phyloP scores from a whole-genome alignment of 2,329 filamentous ascomycete species.

The Apiospora rasikravindrae region DNA sequence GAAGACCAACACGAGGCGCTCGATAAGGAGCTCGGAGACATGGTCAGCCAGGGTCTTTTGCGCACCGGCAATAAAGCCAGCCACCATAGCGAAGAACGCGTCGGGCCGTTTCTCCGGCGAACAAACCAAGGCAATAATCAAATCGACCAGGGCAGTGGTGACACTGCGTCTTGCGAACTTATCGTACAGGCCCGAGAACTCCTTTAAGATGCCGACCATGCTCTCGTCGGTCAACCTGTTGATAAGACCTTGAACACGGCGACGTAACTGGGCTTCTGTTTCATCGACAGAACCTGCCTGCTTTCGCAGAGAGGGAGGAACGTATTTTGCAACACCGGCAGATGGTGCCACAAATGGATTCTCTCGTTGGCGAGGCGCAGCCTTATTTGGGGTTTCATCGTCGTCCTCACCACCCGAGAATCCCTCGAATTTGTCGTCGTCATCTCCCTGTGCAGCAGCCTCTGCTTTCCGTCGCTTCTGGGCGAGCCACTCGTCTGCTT shows the following conservation, averaged over 20 bases:
- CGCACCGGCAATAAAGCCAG: slow-evolving; percentile 85
- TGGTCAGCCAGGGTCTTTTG: slow-evolving; percentile 89
- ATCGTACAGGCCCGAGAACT: slow-evolving; percentile 83
- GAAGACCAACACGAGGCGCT: slow-evolving; percentile 78
- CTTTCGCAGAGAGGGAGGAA: slow-evolving; percentile 83
- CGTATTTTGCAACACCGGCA: slow-evolving; percentile 71
- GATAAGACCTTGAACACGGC: slow-evolving; percentile 85
- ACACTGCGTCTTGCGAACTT: slow-evolving; percentile 87
- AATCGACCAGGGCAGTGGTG: slow-evolving; percentile 77
- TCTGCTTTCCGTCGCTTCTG: slow-evolving; percentile 59
- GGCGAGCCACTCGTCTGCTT: slow-evolving; percentile 65
- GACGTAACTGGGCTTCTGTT: slow-evolving; percentile 69
- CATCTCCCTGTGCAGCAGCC: slow-evolving; percentile 29
- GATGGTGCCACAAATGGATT: slow-evolving; percentile 84
- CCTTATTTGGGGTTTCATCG: slow-evolving; percentile 38
- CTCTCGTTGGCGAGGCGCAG: slow-evolving; percentile 63
- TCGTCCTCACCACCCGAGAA: slow-evolving; percentile 38
- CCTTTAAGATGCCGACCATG: slow-evolving; percentile 79
- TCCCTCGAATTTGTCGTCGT: slow-evolving; percentile 45
- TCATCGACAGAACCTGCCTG: slow-evolving; percentile 68
- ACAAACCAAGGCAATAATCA: slow-evolving; percentile 79
- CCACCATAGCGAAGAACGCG: slow-evolving; percentile 88
- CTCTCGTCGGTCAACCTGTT: slow-evolving; percentile 95
- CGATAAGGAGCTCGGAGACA: slow-evolving; percentile 86
- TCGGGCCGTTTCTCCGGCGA: slow-evolving; percentile 81